Conservation (phyloP, 1,139 yeast species). For the Lipomyces yarrowii region DNA sequence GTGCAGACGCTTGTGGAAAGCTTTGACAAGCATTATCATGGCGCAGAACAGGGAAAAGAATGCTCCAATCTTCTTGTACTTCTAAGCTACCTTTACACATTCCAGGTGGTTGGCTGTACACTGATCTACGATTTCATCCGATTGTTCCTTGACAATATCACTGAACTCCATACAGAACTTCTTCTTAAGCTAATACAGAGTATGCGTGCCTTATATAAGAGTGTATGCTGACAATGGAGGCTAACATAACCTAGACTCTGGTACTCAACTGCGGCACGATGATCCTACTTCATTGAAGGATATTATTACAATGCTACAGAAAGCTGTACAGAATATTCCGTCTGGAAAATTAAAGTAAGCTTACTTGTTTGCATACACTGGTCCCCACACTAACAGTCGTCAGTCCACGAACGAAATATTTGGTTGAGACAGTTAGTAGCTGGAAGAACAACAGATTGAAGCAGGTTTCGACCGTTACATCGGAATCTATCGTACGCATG, state of each 20-base stretch:
- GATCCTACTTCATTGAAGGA: conserved; percentile 87
- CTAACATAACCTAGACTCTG: conserved; percentile 50
- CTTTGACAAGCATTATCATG: conserved; percentile 48
- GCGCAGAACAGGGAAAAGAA: conserved; percentile 51
- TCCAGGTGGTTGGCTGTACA: conserved; percentile 72
- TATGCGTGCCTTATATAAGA: conserved; percentile 6
- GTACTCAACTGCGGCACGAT: conserved; percentile 83
- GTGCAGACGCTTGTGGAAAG: conserved; percentile 76
- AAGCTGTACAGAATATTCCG: conserved; percentile 41
- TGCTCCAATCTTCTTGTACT: conserved; percentile 72
- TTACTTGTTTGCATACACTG: conserved; percentile 29
- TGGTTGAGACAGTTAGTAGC: conserved; percentile 81
- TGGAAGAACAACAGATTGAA: conserved; percentile 83
- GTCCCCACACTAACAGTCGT: conserved; percentile 34
- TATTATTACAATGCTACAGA: conserved; percentile 63
- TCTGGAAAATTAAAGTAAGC: conserved; percentile 17
- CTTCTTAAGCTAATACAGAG: conserved; percentile 67
- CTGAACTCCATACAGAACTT: conserved; percentile 76
- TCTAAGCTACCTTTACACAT: conserved; percentile 73
- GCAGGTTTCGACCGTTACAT: conserved; percentile 51
- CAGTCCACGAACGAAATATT: conserved; percentile 69
- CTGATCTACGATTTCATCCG: conserved; percentile 76
- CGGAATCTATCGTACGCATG: conserved; percentile 58
- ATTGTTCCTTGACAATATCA: conserved; percentile 57
- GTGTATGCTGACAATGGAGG: neutral